Evolutionary conservation across 495 filamentous ascomycete genomes (phyloP).

Genomic region (Oidiodendron maius): DNA sequence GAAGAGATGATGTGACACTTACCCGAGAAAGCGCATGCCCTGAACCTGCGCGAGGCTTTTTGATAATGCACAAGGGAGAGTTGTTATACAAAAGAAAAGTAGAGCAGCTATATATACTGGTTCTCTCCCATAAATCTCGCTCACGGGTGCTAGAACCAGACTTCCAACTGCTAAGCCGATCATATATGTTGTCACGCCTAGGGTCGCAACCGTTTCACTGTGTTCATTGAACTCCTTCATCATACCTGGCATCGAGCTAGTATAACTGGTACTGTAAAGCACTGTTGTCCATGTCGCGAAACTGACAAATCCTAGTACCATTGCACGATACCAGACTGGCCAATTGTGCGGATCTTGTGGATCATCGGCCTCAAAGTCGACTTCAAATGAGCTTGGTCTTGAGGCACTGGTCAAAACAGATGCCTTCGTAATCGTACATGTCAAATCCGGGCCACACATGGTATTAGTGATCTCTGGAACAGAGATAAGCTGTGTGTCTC

Average conservation of each 20-base stretch:
- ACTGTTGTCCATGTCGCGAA: constrained; percentile 72
- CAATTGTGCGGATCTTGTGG: constrained; percentile 71
- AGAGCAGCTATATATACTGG: constrained; percentile 64
- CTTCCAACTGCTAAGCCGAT: constrained; percentile 68
- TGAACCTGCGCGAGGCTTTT: constrained; percentile 58
- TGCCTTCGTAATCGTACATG: constrained; percentile 26
- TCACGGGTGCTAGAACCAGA: constrained; percentile 68
- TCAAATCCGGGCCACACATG: constrained; percentile 13
- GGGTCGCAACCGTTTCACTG: constrained; percentile 52
- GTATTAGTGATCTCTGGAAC: constrained; percentile 15
- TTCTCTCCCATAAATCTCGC: constrained; percentile 73
- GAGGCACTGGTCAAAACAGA: constrained; percentile 55
- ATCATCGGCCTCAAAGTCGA: constrained; percentile 65
- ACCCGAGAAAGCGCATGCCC: constrained; percentile 67
- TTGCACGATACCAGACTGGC: constrained; percentile 59
- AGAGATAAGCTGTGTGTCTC: constrained; percentile 18
- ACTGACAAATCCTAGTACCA: constrained; percentile 58
- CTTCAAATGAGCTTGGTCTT: constrained; percentile 63
- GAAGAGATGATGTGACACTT: constrained; percentile 14
- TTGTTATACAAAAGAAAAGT: constrained; percentile 54
- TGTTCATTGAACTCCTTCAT: constrained; percentile 56
- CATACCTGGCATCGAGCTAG: constrained; percentile 60
- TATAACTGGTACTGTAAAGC: constrained; percentile 82
- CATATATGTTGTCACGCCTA: constrained; percentile 77
- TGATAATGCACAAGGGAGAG: constrained; percentile 68